Conservation (phyloP, 2,329 filamentous ascomycete genomes). For the Apiospora sp. region DNA sequence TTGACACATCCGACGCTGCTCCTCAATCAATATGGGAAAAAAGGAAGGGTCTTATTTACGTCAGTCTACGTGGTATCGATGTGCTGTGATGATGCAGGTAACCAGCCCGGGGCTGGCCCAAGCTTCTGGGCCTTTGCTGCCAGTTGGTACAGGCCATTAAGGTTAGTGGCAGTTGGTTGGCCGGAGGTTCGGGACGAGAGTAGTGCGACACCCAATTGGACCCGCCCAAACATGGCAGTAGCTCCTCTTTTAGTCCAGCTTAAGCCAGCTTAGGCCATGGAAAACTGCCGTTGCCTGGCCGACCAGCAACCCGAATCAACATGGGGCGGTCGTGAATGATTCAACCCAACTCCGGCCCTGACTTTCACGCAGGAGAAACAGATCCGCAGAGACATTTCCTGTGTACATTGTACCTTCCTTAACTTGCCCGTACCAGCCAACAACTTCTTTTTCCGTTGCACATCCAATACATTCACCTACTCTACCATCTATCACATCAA, state of each 20-base stretch:
- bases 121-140: not conserved
- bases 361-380: conserved; percentile 3
- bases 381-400: not conserved
- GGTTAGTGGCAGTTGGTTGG: conserved; percentile 18
- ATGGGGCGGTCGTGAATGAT: conserved; percentile 14
- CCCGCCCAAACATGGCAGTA: conserved; percentile 2
- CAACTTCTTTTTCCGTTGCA: conserved; percentile 3
- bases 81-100: conserved; percentile 2
- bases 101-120: conserved; percentile 17
- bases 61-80: not conserved
- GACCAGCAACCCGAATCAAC: conserved; percentile 3
- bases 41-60: conserved; percentile 13
- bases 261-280: not conserved
- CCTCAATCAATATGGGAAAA: not conserved
- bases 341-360: conserved; percentile 7
- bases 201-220: conserved; percentile 4
- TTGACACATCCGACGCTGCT: not conserved
- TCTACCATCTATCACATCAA: not conserved
- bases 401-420: conserved; percentile 19
- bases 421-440: conserved; percentile 4
- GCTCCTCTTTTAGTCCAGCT: not conserved
- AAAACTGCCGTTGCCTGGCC: not conserved
- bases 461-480: not conserved
- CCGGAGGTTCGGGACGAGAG: conserved; percentile 14
- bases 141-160: not conserved